Percentiles rank a stretch among this genome's conserved stretches.
phyloP scores from a whole-genome alignment of 2,329 filamentous ascomycete species.

The Myriosclerotinia duriaeana region DNA sequence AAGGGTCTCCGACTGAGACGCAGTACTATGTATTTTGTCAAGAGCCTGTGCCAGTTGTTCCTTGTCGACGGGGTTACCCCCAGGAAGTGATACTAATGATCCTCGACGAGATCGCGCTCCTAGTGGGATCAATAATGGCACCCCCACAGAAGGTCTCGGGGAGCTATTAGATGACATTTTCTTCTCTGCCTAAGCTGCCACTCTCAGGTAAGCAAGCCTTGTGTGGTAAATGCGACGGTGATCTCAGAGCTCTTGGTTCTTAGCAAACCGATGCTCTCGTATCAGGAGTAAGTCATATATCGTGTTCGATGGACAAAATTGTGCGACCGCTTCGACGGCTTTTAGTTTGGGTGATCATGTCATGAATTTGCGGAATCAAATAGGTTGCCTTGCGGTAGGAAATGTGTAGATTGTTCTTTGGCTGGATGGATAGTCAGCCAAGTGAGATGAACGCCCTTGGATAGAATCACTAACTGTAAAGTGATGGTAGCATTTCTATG shows the following conservation, averaged over 20 bases:
- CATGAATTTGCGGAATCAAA: conserved; percentile 7
- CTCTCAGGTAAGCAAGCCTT: neutral
- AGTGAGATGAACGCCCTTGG: conserved; percentile 16
- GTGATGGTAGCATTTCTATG: conserved; percentile 22
- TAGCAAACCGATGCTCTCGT: conserved; percentile 1
- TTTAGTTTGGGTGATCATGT: conserved; percentile 18
- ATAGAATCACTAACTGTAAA: conserved; percentile 14
- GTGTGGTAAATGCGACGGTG: neutral
- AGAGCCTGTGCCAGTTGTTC: conserved; percentile 75
- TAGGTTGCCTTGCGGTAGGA: conserved; percentile 10
- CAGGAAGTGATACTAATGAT: conserved; percentile 51
- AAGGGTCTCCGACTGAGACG: conserved; percentile 79
- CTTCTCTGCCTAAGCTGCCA: neutral
- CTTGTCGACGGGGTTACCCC: conserved; percentile 59
- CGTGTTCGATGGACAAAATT: conserved; percentile 14
- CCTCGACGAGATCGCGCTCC: conserved; percentile 43
- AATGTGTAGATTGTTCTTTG: conserved; percentile 10
- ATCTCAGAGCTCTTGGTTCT: conserved; percentile 12
- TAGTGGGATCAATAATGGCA: conserved; percentile 31
- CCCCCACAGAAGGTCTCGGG: conserved; percentile 29
- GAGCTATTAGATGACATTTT: conserved; percentile 40
- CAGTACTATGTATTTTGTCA: conserved; percentile 83
- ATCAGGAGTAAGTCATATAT: conserved; percentile 10
- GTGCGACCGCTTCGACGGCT: conserved; percentile 20
- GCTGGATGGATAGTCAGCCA: conserved; percentile 7